Base-by-base conservation (phyloP, 2,329 filamentous ascomycete species). In the Arthrobotrys sphaeroides region DNA sequence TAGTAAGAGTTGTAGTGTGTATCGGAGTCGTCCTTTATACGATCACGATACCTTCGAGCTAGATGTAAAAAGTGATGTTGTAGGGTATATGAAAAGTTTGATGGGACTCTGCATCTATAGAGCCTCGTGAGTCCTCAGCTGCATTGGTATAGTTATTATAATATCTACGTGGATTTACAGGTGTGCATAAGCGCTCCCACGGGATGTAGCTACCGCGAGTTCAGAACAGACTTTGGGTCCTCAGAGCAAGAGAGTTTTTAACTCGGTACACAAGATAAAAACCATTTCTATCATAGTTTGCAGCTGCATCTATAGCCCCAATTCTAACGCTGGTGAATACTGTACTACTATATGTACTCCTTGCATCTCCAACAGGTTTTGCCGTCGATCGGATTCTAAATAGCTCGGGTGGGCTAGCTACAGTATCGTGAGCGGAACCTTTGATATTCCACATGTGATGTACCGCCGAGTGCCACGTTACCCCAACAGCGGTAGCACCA, bases 401-500 rank as follows among this genome's bases (percentile, higher is more conserved):
- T n/a, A 13, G 45, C n/a, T 31, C 24, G 31, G 13, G 26, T 31
- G 45, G 45, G 9, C 7, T 12, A 20, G 26, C 13, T 33, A n/a
- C 18, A 33, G 3, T 10, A 6, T 7, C 16, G n/a, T 31, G n/a
- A 12, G 2, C 20, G 16, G 26, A 53, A 10, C 22, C n/a, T 51
- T 31, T 5, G 28, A 10, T n/a, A 10, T 5, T 13, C 22, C 42
- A 20, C 18, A 60, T 60, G 65, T 20, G 38, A 3, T 47, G 18
- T 57, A 20, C 65, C 65, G 55, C 18, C 18, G 61, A 28, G 65
- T 61, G n/a, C 10, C 10, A 55, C 51, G 33, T 43, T 24, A 61
- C 65, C 16, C 24, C 20, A 5, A 20, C 33, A 12, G 42, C 18
- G 26, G 65, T 69, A 49, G 33, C 65, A 69, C 65, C n/a, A 42